These are phyloP conservation scores for Talaromyces trachyspermus DNA, from an alignment of 495 filamentous ascomycete species.

Conservation along the genomic window DNA sequence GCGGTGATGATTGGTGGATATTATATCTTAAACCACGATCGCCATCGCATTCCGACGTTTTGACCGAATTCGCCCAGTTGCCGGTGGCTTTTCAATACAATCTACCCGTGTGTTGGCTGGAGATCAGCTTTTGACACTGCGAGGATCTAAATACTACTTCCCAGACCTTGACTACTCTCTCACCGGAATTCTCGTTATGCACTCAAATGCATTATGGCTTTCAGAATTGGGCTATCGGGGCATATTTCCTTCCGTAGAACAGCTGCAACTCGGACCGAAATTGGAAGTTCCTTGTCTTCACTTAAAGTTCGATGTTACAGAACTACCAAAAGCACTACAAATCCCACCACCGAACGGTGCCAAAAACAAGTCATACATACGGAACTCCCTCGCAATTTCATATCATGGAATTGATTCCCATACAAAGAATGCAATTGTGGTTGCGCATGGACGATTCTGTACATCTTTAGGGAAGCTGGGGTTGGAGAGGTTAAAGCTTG, in stretches of 20 bases:
- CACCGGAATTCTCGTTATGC: slow-evolving; percentile 33
- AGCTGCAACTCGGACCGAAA: slow-evolving; percentile 25
- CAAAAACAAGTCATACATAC: slow-evolving; percentile 23
- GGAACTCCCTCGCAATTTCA: slow-evolving; percentile 30
- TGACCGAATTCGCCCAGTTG: background rate
- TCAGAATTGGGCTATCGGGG: slow-evolving; percentile 24
- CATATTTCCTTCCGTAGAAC: slow-evolving; percentile 27
- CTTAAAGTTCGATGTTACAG: slow-evolving; percentile 25
- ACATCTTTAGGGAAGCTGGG: slow-evolving; percentile 20
- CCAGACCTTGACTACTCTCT: slow-evolving; percentile 33
- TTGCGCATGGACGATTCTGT: slow-evolving; percentile 30
- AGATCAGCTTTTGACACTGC: slow-evolving; percentile 11
- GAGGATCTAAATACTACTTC: slow-evolving; percentile 18
- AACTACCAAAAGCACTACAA: slow-evolving; percentile 25
- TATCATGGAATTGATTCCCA: slow-evolving; percentile 35
- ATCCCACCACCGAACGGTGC: slow-evolving; percentile 22
- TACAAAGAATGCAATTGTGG: slow-evolving; percentile 27
- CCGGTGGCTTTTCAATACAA: slow-evolving; percentile 5
- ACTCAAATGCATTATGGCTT: slow-evolving; percentile 35
- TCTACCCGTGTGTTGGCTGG: slow-evolving; percentile 5
- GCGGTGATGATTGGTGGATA: slow-evolving; percentile 72
- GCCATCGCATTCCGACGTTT: background rate
- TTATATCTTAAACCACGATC: slow-evolving; percentile 42
- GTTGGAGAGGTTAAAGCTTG: slow-evolving; percentile 20
- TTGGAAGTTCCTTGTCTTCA: slow-evolving; percentile 30